These are phyloP conservation scores for Chaetomium strumarium DNA, from an alignment of 2,329 filamentous ascomycete species.

Conservation along the genomic window DNA sequence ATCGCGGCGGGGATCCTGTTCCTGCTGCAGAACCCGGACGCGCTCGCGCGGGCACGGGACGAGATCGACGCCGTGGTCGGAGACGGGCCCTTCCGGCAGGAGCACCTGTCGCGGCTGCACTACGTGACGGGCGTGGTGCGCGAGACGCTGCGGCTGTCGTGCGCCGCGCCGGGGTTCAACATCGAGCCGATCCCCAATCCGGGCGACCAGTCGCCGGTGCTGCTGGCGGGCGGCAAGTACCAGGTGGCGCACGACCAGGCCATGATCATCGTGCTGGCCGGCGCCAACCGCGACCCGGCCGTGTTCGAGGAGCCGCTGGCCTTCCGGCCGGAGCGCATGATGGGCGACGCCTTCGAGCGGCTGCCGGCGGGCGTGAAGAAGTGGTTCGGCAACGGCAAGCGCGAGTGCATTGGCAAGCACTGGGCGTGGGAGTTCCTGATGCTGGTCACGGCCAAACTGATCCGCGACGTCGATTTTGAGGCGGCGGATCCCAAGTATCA, in stretches of 20 bases:
- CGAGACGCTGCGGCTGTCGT: conserved; percentile 49
- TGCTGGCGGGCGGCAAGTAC: conserved; percentile 44
- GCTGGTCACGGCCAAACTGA: conserved; percentile 37
- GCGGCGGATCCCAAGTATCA: conserved; percentile 35
- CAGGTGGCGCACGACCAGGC: conserved; percentile 43
- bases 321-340: conserved; percentile 45
- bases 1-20: conserved; percentile 44
- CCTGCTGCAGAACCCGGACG: conserved; percentile 45
- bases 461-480: conserved; percentile 43
- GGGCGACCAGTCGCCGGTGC: conserved; percentile 39
- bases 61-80: conserved; percentile 51
- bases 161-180: conserved; percentile 50
- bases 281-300: conserved; percentile 44
- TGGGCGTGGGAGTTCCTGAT: conserved; percentile 44
- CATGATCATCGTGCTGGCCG: conserved; percentile 45
- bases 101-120: conserved; percentile 45
- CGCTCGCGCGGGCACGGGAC: conserved; percentile 42
- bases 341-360: conserved; percentile 38
- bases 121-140: conserved; percentile 51
- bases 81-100: conserved; percentile 36
- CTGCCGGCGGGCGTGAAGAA: conserved; percentile 42
- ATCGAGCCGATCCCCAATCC: conserved; percentile 41
- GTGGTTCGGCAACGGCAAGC: conserved; percentile 48
- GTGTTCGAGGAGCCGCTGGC: conserved; percentile 43
- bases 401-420: conserved; percentile 46